phyloP scores from a whole-genome alignment of 805 yeast genomes.

The Sporopachydermia quercuum region DNA sequence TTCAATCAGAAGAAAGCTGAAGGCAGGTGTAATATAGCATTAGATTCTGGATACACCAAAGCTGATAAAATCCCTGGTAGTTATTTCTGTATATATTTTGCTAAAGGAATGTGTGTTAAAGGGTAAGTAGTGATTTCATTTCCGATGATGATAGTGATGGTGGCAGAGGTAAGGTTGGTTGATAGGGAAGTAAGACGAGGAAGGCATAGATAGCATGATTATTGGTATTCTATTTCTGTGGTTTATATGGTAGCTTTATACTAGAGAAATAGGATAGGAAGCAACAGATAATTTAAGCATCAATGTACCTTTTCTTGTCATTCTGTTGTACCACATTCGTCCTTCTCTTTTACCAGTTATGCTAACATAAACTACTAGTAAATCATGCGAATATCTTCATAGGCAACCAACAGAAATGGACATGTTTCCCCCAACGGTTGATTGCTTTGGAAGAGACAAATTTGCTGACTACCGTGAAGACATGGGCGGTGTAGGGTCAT shows the following conservation, averaged over 20 bases:
- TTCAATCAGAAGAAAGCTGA: constrained; percentile 32
- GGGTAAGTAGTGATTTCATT: constrained; percentile 28
- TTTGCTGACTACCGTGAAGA: constrained; percentile 74
- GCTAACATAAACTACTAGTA: constrained; percentile 10
- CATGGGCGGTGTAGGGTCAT: constrained; percentile 87
- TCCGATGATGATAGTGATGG: too few relatives aligned
- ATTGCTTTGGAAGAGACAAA: constrained; percentile 89
- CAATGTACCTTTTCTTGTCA: too few relatives aligned
- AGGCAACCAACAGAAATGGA: constrained; percentile 55
- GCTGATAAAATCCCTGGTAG: constrained; percentile 37
- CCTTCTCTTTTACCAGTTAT: too few relatives aligned
- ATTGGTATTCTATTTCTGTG: too few relatives aligned
- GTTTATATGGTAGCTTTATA: too few relatives aligned
- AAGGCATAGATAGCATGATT: too few relatives aligned
- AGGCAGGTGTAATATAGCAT: constrained; percentile 39
- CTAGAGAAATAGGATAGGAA: too few relatives aligned
- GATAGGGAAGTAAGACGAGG: too few relatives aligned
- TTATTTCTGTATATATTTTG: constrained; percentile 69
- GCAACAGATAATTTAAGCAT: too few relatives aligned
- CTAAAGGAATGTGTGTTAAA: constrained; percentile 73
- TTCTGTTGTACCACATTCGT: too few relatives aligned
- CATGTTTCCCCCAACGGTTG: constrained; percentile 44
- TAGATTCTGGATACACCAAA: constrained; percentile 63
- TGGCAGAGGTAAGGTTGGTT: too few relatives aligned
- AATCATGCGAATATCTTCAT: constrained; percentile 63